phyloP scores from a whole-genome alignment of 345 rosid species.

The Eucalyptus erythrocorys region DNA sequence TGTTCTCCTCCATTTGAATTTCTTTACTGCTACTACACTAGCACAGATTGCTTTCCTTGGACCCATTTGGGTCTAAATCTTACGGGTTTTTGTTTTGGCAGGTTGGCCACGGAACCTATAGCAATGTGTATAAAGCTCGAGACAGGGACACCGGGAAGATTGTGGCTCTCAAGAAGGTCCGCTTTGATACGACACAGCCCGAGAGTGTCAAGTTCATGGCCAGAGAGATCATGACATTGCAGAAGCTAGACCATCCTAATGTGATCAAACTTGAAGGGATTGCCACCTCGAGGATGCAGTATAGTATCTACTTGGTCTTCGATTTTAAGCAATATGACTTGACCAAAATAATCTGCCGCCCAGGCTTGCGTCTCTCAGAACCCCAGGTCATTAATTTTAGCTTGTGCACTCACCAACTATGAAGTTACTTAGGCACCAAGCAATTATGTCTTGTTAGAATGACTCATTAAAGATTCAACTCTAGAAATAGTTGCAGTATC shows the following conservation, averaged over 20 bases:
- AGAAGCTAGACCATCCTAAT: slow-evolving; percentile 70
- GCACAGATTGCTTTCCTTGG: background rate
- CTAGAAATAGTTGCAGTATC: background rate
- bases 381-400: slow-evolving; percentile 34
- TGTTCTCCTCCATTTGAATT: background rate
- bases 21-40: background rate
- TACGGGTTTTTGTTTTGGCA: slow-evolving; percentile 2
- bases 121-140: slow-evolving; percentile 86
- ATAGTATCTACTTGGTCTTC: slow-evolving; percentile 77
- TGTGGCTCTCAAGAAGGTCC: slow-evolving; percentile 82
- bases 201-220: slow-evolving; percentile 92
- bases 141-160: slow-evolving; percentile 59
- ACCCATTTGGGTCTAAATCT: background rate
- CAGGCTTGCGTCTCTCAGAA: slow-evolving; percentile 55
- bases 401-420: background rate
- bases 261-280: slow-evolving; percentile 75
- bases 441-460: background rate
- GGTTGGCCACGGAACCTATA: slow-evolving; percentile 90
- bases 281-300: slow-evolving; percentile 89
- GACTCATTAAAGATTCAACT: background rate
- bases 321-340: slow-evolving; percentile 66
- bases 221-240: slow-evolving; percentile 68
- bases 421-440: background rate
- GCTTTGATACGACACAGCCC: slow-evolving; percentile 77
- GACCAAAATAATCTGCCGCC: slow-evolving; percentile 50